A percentile compares a stretch with the other conserved stretches of the same genome.
Conservation (phyloP, 441 rosid genomes). For the Populus tomentosa region DNA sequence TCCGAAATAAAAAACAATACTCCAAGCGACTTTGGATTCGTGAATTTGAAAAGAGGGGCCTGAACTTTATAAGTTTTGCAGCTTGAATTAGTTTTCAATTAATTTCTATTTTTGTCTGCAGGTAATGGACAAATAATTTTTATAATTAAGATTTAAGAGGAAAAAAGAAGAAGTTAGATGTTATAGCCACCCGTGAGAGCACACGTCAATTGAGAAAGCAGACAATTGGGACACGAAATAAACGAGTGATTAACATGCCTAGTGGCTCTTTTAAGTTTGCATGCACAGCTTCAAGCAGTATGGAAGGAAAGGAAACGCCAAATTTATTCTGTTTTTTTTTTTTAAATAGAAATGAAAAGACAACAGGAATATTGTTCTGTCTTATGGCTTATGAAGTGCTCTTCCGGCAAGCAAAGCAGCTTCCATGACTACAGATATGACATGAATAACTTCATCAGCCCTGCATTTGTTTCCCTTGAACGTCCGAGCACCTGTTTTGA, state of each 20-base stretch:
- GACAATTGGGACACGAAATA: background rate
- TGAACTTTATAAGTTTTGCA: too few species aligned
- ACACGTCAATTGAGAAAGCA: background rate
- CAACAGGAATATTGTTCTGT: background rate
- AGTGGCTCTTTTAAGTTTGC: background rate
- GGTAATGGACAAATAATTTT: background rate
- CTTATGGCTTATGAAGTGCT: slow-evolving; percentile 63
- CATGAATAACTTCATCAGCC: slow-evolving; percentile 49
- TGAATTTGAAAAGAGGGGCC: too few species aligned
- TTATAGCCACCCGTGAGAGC: background rate
- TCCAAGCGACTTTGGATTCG: too few species aligned
- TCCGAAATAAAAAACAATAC: too few species aligned
- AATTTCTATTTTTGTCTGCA: background rate
- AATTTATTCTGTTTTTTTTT: background rate
- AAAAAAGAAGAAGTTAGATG: background rate
- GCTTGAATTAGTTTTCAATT: background rate
- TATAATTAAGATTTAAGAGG: background rate
- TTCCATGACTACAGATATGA: slow-evolving; percentile 59
- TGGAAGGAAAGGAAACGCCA: background rate
- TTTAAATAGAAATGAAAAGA: background rate
- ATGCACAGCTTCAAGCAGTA: background rate
- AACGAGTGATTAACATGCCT: background rate
- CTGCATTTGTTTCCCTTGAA: slow-evolving; percentile 75
- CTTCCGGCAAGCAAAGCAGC: slow-evolving; percentile 92
- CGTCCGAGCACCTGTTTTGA: slow-evolving; percentile 41